Evolutionary conservation across 2,329 filamentous ascomycete genomes (phyloP).

Genomic region (Aspergillus ruber): DNA sequence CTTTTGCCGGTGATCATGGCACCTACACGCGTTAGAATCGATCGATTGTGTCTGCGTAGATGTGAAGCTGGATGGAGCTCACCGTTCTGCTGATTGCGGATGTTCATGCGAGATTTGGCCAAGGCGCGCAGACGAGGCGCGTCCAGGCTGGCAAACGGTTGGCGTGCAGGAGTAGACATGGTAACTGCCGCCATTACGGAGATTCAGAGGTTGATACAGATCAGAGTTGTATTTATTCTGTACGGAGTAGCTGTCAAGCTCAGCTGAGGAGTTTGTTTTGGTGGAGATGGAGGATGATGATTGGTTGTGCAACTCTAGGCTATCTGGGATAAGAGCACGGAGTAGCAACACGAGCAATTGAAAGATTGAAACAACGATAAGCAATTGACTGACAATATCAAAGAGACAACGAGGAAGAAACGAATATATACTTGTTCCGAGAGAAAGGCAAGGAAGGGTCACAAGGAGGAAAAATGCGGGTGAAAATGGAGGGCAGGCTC

Average conservation of each 20-base stretch:
- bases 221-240: background rate
- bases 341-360: background rate
- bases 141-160: conserved; percentile 31
- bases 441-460: background rate
- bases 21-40: conserved; percentile 10
- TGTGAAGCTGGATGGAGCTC: conserved; percentile 3
- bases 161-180: conserved; percentile 24
- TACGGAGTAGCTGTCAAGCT: background rate
- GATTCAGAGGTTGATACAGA: conserved; percentile 2
- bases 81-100: conserved; percentile 29
- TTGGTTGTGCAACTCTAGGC: too few relatives aligned
- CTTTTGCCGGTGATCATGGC: conserved; percentile 11
- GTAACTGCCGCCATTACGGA: conserved; percentile 29
- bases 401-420: background rate
- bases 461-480: background rate
- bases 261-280: conserved; percentile 16
- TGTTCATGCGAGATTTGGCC: conserved; percentile 26
- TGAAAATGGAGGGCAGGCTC: background rate
- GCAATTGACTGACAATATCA: background rate
- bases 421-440: background rate
- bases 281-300: conserved; percentile 1
- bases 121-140: conserved; percentile 24
- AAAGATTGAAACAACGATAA: background rate
- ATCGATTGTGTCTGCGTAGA: background rate
- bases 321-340: background rate